Percentiles rank a stretch among this genome's conserved stretches.
Evolutionary conservation across 441 rosid species (phyloP).

Genomic region (Eutrema salsugineum): DNA sequence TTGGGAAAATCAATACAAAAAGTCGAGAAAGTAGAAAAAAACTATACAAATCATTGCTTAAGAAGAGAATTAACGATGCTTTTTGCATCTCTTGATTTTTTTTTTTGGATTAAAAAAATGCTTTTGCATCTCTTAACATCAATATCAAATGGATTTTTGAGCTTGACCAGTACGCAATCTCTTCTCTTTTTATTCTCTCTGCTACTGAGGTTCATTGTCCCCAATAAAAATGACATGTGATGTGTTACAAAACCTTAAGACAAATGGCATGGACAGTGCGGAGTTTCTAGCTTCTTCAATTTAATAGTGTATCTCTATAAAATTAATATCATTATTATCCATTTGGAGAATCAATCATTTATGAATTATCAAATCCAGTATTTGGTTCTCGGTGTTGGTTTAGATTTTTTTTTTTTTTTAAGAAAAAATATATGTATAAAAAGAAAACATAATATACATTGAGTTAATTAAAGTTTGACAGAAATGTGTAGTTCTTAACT

Average conservation of each 20-base stretch:
- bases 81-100: too few relatives aligned
- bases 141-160: not conserved
- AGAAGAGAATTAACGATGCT: not conserved
- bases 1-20: not conserved
- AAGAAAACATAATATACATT: not conserved
- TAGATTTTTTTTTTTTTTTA: not conserved
- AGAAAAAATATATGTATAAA: not conserved
- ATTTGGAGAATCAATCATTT: not conserved
- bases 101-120: too few relatives aligned
- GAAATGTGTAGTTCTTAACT: not conserved
- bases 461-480: not conserved
- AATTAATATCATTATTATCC: not conserved
- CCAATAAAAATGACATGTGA: slow-evolving; percentile 14
- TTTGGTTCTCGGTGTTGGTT: not conserved
- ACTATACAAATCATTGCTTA: not conserved
- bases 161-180: not conserved
- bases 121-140: not conserved
- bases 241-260: slow-evolving; percentile 8
- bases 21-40: not conserved
- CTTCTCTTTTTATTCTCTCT: not conserved
- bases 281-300: not conserved
- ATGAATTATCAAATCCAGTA: not conserved
- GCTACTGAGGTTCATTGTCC: slow-evolving; percentile 10
- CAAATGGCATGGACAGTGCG: slow-evolving; percentile 3
- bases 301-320: not conserved